Conservation (phyloP, 23 red algal species). For the Rhodosorus marinus region DNA sequence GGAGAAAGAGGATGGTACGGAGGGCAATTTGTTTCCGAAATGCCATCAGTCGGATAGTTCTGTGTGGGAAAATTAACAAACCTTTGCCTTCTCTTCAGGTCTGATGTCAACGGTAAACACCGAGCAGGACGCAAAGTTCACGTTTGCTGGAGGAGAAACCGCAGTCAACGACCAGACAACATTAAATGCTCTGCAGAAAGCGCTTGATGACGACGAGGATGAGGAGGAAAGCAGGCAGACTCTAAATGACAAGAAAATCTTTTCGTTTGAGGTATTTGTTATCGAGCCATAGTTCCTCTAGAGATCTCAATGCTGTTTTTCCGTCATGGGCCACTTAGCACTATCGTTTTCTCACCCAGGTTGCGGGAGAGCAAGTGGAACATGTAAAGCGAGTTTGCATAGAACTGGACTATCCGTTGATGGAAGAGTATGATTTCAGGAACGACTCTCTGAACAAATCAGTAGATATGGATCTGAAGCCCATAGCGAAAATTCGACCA, state of each 20-base stretch:
- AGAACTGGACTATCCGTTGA: constrained; percentile 81
- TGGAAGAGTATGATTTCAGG: constrained; percentile 98
- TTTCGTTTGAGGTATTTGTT: constrained; percentile 39
- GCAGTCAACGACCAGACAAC: constrained; percentile 26
- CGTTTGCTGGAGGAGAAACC: constrained; percentile 28
- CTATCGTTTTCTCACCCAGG: constrained; percentile 5
- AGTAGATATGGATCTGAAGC: constrained; percentile 78
- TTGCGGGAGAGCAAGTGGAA: constrained; percentile 50
- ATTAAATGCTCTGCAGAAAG: constrained; percentile 22
- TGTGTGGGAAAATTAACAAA: too few species aligned
- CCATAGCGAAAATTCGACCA: constrained; percentile 71
- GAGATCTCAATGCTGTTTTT: neutral
- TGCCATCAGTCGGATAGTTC: too few species aligned
- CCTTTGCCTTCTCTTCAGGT: too few species aligned
- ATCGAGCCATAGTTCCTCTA: too few species aligned
- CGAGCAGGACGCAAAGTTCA: too few species aligned
- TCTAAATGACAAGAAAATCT: constrained; percentile 36
- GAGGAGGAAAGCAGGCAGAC: too few species aligned
- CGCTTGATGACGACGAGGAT: constrained; percentile 40
- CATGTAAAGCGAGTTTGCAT: constrained; percentile 74
- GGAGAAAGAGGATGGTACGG: constrained; percentile 5
- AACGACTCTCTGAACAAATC: constrained; percentile 56
- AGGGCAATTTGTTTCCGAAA: too few species aligned
- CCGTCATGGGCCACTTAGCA: neutral
- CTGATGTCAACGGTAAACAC: too few species aligned